Base-by-base conservation (phyloP, 2,329 filamentous ascomycete species). In the Curvularia spicifera region DNA sequence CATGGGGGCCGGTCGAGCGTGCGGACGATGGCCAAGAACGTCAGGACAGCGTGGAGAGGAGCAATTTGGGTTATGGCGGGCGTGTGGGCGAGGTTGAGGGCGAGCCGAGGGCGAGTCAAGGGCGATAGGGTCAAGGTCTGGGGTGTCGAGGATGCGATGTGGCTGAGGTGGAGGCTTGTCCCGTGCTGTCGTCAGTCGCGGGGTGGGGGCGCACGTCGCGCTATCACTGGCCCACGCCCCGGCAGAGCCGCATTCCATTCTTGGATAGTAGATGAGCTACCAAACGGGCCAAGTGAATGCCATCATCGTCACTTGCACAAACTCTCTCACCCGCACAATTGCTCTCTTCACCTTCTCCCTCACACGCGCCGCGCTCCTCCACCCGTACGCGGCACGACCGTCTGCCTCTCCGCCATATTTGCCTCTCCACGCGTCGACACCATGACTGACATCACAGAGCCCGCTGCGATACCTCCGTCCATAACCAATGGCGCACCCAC, bases 401-500 rank as follows among this genome's bases (percentile, higher is more conserved):
- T 10, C 12, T 3, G n/a, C 31, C 4, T 15, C 5, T 12, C 35
- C 6, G 10, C 29, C 29, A 31, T 31, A 31, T 12, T 8, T 31
- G 10, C 10, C 5, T 29, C 28, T 10, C 8, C 29, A 35, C 33
- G 12, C 13, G 5, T 12, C 33, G 15, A 48, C 52, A 60, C 52
- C 54, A 74, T 74, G 70, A 61, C 64, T 24, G 64, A 69, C 56
- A 35, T 57, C 35, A 56, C 54, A 43, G 45, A 57, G 24, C 35
- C 60, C 39, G 28, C 51, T 49, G 33, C 51, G 22, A 31, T 43
- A 15, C 57, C 55, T 42, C 55, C 64, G 31, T 52, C 56, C 6
- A 52, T 59, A 13, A 49, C 66, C 60, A 73, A 73, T 60, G 72
- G 69, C 63, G 63, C 65, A 46, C 63, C 74, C 45, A 70, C 71